Percentiles rank a stretch among this genome's conserved stretches.
These are phyloP conservation scores for Mycena citricolor DNA, from an alignment of 1,284 basidiomycete genomes.

Conservation along the genomic window DNA sequence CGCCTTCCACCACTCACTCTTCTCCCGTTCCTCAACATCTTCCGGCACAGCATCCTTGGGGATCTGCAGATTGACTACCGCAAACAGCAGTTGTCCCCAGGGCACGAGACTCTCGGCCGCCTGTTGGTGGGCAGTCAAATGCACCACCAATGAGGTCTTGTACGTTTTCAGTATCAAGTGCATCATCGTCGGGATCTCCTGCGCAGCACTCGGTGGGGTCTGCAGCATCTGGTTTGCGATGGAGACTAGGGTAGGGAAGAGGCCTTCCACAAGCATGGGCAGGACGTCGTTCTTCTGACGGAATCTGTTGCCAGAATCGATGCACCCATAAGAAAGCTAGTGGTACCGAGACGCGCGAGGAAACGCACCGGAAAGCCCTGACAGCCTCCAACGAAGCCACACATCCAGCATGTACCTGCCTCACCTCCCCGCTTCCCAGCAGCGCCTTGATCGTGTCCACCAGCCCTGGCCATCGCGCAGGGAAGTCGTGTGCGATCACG, in stretches of 20 bases:
- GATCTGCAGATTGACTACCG: constrained; percentile 68
- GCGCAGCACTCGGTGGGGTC: constrained; percentile 55
- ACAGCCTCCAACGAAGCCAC: constrained; percentile 73
- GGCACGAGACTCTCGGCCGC: constrained; percentile 71
- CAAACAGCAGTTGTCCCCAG: constrained; percentile 83
- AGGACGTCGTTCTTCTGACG: constrained; percentile 61
- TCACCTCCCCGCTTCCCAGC: constrained; percentile 60
- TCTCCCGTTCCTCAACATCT: constrained; percentile 73
- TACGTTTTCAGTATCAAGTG: constrained; percentile 84
- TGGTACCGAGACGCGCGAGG: neutral
- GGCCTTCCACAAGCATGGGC: constrained; percentile 54
- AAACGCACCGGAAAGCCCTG: constrained; percentile 57
- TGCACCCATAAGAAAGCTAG: neutral
- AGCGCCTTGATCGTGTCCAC: constrained; percentile 62
- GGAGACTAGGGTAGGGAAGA: constrained; percentile 72
- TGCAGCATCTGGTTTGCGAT: constrained; percentile 68
- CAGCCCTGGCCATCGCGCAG: constrained; percentile 69
- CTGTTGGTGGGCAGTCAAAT: constrained; percentile 74
- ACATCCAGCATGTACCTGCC: constrained; percentile 77
- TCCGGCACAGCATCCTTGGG: constrained; percentile 65
- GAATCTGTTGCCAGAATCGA: constrained; percentile 45
- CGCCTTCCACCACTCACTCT: constrained; percentile 81
- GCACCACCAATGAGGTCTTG: constrained; percentile 72
- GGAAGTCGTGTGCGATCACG: constrained; percentile 72
- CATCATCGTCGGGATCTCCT: constrained; percentile 68